Evolutionary conservation across 129 eudicot species (phyloP), one percentile per base, ranked within the genome.

Genomic region (Oenanthe sinensis): DNA sequence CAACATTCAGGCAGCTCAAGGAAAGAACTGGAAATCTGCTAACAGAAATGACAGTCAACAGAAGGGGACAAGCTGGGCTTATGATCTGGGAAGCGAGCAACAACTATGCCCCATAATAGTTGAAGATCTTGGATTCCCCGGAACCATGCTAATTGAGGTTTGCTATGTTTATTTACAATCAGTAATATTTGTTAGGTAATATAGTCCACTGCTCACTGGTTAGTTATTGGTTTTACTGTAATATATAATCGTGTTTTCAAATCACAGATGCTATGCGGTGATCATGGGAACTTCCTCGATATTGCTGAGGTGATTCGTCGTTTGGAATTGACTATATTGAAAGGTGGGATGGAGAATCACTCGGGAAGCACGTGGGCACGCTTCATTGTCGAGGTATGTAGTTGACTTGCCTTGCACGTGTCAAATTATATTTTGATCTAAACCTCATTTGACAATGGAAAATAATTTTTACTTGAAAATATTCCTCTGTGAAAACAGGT

Each of bases 141-240:
- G 97, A 40, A 91, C 87, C 84, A 89, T 94, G 91, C 81, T 94
- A 63, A 91, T 94, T 75, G 88, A 91, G 97, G 98, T 94, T 60
- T 45, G 76, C 48, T 16, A 39, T 78, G 72, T 20, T 33, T 30
- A 17, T 17, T 48, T 30, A 15, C 37, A 30, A 48, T 33, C 13
- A 20, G 36, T 24, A 30, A 26, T 63, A 11, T 9, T 2, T 26
- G 9, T 24, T 2, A 74, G 43, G 13, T 78, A 37, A 33, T 28
- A 3, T 30, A 44, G 16, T 55, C 75, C 65, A 62, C 40, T 70
- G 46, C 71, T 43, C 60, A 8, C 71, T 71, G 19, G 52, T n/a
- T 24, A 60, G 33, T 12, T 33, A 60, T 55, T 60, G 67, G 4
- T 58, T n/a, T 8, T n/a, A 58, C 30, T 58, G 8, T 58, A 9